Evolutionary conservation across 2,329 filamentous ascomycete species (phyloP).

Genomic region (Monilinia aucupariae): DNA sequence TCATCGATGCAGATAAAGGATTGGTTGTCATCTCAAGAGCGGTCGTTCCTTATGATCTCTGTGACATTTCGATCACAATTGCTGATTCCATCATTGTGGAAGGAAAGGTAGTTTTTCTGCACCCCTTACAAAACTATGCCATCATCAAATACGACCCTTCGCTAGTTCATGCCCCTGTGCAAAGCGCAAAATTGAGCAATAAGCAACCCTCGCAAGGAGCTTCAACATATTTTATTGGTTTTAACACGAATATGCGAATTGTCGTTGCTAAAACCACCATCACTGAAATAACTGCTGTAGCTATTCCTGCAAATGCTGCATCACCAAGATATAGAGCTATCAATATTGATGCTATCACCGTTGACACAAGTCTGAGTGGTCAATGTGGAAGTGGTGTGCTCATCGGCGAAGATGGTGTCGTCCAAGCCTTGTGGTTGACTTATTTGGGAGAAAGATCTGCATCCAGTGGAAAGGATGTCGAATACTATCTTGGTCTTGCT

Average conservation of each 20-base stretch:
- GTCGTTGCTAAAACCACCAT: conserved; percentile 92
- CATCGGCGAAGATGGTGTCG: conserved; percentile 80
- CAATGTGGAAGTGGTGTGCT: conserved; percentile 94
- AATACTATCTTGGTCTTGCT: conserved; percentile 90
- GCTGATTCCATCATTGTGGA: conserved; percentile 94
- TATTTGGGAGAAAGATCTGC: conserved; percentile 86
- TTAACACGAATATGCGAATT: conserved; percentile 90
- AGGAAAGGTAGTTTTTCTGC: conserved; percentile 90
- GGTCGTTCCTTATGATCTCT: conserved; percentile 92
- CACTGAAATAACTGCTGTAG: conserved; percentile 94
- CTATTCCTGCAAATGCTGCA: conserved; percentile 87
- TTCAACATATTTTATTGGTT: conserved; percentile 94
- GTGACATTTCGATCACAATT: conserved; percentile 92
- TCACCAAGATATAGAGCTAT: conserved; percentile 91
- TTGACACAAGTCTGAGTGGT: conserved; percentile 84
- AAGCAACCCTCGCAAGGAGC: conserved; percentile 86
- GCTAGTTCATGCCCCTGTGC: conserved; percentile 88
- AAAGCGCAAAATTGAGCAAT: conserved; percentile 77
- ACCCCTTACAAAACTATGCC: conserved; percentile 94
- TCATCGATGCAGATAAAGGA: conserved; percentile 96
- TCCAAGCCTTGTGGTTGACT: conserved; percentile 93
- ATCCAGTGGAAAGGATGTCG: conserved; percentile 78
- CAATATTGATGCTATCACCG: conserved; percentile 94
- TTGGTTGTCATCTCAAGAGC: conserved; percentile 91
- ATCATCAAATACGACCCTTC: conserved; percentile 91